These are phyloP conservation scores for Podosphaera xanthii DNA, from an alignment of 2,329 filamentous ascomycete species.

Conservation along the genomic window DNA sequence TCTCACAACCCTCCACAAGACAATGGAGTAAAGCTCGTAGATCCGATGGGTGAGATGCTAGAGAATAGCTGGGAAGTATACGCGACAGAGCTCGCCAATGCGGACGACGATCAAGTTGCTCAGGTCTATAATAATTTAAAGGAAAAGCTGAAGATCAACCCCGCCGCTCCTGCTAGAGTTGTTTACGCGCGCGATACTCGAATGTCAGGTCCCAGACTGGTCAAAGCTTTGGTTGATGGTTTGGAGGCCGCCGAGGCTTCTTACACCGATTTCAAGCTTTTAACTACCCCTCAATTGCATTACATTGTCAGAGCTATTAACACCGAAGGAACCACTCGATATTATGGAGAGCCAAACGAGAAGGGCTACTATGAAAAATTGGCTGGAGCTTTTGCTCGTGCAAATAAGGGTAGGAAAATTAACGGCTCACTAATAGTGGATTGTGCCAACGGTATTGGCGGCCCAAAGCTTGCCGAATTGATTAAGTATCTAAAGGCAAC, in stretches of 20 bases:
- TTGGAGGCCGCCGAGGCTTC: conserved; percentile 54
- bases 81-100: conserved; percentile 77
- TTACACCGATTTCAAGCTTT: conserved; percentile 64
- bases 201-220: conserved; percentile 69
- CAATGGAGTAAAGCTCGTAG: conserved; percentile 88
- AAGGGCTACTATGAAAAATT: conserved; percentile 91
- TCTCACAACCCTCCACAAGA: conserved; percentile 79
- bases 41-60: conserved; percentile 95
- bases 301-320: conserved; percentile 91
- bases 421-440: conserved; percentile 63
- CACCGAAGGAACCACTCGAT: conserved; percentile 64
- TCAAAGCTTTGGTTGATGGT: conserved; percentile 55
- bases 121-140: conserved; percentile 57
- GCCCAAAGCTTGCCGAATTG: conserved; percentile 68
- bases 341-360: conserved; percentile 78
- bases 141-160: conserved; percentile 52
- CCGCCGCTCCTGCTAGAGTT: conserved; percentile 48
- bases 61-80: conserved; percentile 86
- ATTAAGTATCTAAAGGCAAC: conserved; percentile 58
- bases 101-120: conserved; percentile 50
- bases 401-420: conserved; percentile 56
- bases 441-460: conserved; percentile 91
- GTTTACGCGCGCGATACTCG: conserved; percentile 84
- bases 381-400: conserved; percentile 57
- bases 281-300: conserved; percentile 95